These are phyloP conservation scores for Aspergillus mulundensis DNA, from an alignment of 495 filamentous ascomycete species.

Conservation along the genomic window DNA sequence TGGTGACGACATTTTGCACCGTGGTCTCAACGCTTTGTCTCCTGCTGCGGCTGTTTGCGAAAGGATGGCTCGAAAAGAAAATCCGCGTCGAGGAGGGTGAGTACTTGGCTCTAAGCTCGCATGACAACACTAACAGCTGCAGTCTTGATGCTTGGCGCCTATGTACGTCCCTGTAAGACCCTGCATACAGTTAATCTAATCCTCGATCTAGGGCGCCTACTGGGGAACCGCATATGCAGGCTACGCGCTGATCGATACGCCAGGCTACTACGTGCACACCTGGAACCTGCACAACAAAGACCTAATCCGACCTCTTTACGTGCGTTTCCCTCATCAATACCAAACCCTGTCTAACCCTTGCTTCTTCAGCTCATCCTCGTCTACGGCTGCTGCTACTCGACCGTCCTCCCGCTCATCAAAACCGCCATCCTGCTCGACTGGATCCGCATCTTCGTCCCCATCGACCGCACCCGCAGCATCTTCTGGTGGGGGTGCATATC, in stretches of 20 bases:
- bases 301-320: too few species aligned
- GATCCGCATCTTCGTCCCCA: slow-evolving; percentile 21
- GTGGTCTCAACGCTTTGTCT: too few species aligned
- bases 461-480: neutral
- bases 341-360: too few species aligned
- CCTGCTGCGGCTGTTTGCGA: too few species aligned
- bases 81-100: neutral
- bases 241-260: slow-evolving; percentile 16
- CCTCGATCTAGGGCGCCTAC: slow-evolving; percentile 18
- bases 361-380: slow-evolving; percentile 3
- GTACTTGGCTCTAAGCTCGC: neutral
- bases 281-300: slow-evolving; percentile 19
- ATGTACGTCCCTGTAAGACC: neutral
- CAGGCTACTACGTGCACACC: slow-evolving; percentile 22
- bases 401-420: slow-evolving; percentile 20
- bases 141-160: neutral
- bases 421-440: slow-evolving; percentile 23
- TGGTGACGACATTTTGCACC: neutral
- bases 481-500: slow-evolving; percentile 8
- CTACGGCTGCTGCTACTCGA: slow-evolving; percentile 12
- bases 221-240: slow-evolving; percentile 22
- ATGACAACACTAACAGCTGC: neutral
- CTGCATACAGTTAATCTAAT: neutral
- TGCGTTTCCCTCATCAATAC: too few species aligned
- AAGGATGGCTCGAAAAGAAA: neutral